Percentiles rank a stretch among this genome's conserved stretches.
phyloP scores from a whole-genome alignment of 495 filamentous ascomycete genomes.

The Penicillium bialowiezense region DNA sequence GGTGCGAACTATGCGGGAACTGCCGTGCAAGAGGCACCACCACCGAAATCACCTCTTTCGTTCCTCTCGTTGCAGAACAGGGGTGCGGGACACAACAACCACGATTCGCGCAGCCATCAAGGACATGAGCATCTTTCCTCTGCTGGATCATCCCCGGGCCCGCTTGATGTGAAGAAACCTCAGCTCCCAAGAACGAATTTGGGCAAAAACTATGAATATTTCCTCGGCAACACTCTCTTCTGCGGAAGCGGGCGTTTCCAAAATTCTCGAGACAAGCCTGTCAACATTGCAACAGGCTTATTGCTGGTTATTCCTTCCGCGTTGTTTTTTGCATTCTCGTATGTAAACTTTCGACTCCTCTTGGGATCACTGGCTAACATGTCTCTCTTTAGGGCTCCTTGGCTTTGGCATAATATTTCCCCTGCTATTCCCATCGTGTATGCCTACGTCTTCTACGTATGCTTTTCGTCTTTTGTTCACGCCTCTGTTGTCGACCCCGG shows the following conservation, averaged over 20 bases:
- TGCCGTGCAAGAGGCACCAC: constrained; percentile 50
- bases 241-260: constrained; percentile 81
- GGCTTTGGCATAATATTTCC: constrained; percentile 86
- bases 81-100: constrained; percentile 40
- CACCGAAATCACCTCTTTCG: constrained; percentile 66
- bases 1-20: constrained; percentile 51
- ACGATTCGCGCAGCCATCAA: constrained; percentile 63
- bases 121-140: constrained; percentile 77
- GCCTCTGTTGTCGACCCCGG: constrained; percentile 90
- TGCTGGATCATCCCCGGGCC: constrained; percentile 65
- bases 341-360: constrained; percentile 21
- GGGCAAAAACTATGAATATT: constrained; percentile 85
- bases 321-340: constrained; percentile 85
- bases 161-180: constrained; percentile 34
- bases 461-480: constrained; percentile 89
- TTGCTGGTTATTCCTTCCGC: constrained; percentile 71
- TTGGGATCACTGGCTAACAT: not conserved
- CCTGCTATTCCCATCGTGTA: constrained; percentile 90
- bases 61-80: constrained; percentile 61
- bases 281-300: constrained; percentile 84
- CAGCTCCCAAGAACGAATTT: constrained; percentile 35
- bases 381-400: constrained; percentile 60
- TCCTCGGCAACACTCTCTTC: constrained; percentile 87
- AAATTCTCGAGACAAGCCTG: constrained; percentile 83
- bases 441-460: constrained; percentile 85